Percentiles rank a stretch among this genome's conserved stretches.
Evolutionary conservation across 805 yeast genomes (phyloP).

Genomic region (Schizosaccharomyces pombe): DNA sequence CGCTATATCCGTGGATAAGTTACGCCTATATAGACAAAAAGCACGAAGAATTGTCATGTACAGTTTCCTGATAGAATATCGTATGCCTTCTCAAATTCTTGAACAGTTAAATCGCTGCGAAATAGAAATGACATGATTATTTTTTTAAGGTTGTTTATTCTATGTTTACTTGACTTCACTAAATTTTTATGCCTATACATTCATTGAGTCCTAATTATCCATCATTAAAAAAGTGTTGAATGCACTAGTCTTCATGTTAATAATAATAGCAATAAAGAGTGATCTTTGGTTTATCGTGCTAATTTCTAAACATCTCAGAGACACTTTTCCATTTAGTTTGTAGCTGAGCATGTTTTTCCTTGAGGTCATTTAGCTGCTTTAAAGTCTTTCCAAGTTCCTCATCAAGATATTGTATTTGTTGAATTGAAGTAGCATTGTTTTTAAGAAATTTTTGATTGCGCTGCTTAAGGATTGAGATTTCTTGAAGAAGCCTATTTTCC

Average conservation of each 20-base stretch:
- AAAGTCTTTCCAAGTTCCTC: background rate
- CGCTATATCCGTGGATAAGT: background rate
- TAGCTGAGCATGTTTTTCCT: background rate
- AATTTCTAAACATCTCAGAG: background rate
- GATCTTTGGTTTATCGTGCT: too few species aligned
- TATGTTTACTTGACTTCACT: background rate
- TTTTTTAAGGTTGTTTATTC: background rate
- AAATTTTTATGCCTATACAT: too few species aligned
- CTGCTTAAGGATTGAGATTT: background rate
- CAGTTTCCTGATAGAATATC: constrained; percentile 21
- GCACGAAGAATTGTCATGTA: constrained; percentile 24
- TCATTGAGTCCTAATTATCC: too few species aligned
- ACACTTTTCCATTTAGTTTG: background rate
- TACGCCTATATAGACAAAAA: background rate
- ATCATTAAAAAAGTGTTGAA: too few species aligned
- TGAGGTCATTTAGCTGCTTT: background rate
- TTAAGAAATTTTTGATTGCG: background rate
- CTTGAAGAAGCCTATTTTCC: background rate
- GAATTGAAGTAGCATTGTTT: background rate
- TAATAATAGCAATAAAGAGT: too few species aligned
- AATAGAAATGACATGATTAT: background rate
- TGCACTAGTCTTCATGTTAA: too few species aligned
- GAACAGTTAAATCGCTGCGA: background rate
- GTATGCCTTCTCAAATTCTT: background rate
- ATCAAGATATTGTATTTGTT: background rate